These are phyloP conservation scores for Fremontodendron californicum DNA, from an alignment of 345 rosid species.

Conservation along the genomic window DNA sequence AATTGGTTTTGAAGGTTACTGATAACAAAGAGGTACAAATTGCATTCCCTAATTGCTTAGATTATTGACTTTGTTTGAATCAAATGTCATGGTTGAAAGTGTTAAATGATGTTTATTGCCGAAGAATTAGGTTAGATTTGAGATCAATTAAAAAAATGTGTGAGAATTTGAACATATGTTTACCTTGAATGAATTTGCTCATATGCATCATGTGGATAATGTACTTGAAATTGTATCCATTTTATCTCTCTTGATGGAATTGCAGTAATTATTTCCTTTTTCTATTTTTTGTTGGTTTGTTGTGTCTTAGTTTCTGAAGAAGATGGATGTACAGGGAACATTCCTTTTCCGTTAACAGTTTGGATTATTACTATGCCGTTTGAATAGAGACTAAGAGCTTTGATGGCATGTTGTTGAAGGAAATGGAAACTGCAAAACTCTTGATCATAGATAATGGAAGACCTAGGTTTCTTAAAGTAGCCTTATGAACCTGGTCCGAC, in stretches of 20 bases:
- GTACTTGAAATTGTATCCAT: not conserved
- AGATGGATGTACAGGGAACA: not conserved
- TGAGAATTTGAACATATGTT: not conserved
- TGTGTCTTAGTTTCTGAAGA: not conserved
- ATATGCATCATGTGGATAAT: not conserved
- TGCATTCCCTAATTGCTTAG: not conserved
- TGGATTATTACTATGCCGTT: not conserved
- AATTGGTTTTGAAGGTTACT: constrained; percentile 91
- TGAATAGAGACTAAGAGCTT: not conserved
- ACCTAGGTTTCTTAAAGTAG: not conserved
- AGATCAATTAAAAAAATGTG: not conserved
- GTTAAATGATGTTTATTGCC: not conserved
- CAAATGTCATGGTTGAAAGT: not conserved
- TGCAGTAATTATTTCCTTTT: not conserved
- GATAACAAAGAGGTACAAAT: constrained; percentile 58
- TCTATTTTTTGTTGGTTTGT: not conserved
- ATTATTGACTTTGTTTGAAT: not conserved
- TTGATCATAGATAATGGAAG: not conserved
- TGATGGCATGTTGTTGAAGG: not conserved
- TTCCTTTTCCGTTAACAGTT: not conserved
- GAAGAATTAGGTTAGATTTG: not conserved
- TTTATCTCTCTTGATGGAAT: not conserved
- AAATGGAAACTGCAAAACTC: not conserved
- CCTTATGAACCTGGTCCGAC: not conserved
- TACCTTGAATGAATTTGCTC: not conserved